A percentile compares a stretch with the other conserved stretches of the same genome.
phyloP scores from a whole-genome alignment of 495 filamentous ascomycete species.

The Neurospora terricola region DNA sequence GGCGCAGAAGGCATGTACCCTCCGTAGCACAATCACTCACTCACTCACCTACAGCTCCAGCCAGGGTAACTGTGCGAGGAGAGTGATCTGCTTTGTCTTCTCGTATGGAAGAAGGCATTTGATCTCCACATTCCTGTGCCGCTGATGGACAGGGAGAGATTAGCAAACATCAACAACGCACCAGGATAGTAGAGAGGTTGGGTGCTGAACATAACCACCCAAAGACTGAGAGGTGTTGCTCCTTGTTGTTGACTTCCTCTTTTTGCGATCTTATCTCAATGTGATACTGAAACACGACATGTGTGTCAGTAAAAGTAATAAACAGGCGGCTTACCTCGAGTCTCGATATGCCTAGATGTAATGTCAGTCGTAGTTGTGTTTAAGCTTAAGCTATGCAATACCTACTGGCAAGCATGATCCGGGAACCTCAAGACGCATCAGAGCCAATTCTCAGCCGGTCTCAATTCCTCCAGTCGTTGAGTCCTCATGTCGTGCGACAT shows the following conservation, averaged over 20 bases:
- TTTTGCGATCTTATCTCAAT: neutral
- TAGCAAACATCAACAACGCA: neutral
- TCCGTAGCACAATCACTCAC: neutral
- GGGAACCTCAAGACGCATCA: neutral
- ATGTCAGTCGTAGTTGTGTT: neutral
- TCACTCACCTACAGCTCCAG: neutral
- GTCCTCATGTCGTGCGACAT: neutral
- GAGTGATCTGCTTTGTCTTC: neutral
- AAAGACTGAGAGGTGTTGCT: neutral
- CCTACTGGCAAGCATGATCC: neutral
- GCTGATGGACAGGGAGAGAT: neutral
- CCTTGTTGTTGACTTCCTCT: neutral
- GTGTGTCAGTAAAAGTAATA: neutral
- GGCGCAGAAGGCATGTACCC: too few relatives aligned
- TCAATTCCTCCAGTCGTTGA: neutral
- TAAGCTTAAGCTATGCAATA: neutral
- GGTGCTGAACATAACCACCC: neutral
- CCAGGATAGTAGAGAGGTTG: neutral
- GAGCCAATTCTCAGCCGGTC: neutral
- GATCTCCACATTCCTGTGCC: neutral
- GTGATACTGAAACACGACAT: too few relatives aligned
- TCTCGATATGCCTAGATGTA: neutral
- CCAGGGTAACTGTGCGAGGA: neutral
- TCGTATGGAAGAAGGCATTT: neutral
- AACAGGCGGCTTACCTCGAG: neutral